Evolutionary conservation across 2,329 filamentous ascomycete genomes (phyloP).

Genomic region (Penicillium oxalicum): DNA sequence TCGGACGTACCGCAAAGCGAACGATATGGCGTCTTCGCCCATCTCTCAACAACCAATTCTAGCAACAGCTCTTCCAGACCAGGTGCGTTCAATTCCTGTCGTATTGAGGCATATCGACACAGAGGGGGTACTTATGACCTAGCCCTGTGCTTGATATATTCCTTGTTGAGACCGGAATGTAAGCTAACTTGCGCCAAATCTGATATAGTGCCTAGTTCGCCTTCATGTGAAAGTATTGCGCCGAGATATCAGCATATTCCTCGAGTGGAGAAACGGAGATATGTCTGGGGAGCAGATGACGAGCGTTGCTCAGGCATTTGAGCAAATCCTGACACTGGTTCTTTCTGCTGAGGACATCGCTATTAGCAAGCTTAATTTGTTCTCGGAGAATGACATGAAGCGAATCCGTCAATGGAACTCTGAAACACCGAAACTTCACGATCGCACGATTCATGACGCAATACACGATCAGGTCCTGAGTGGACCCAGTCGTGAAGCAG

Average conservation of each 20-base stretch:
- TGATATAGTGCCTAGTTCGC: constrained; percentile 29
- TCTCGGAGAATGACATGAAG: constrained; percentile 51
- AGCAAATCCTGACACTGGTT: constrained; percentile 46
- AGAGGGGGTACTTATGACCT: no score
- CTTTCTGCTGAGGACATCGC: constrained; percentile 39
- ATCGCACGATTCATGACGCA: constrained; percentile 36
- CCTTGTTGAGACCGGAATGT: no score
- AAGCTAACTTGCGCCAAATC: background rate
- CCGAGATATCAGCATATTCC: constrained; percentile 31
- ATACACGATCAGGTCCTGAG: constrained; percentile 35
- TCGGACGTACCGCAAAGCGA: constrained; percentile 24
- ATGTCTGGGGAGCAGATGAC: constrained; percentile 34
- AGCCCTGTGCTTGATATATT: no score
- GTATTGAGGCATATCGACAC: background rate
- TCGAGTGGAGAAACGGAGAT: constrained; percentile 36
- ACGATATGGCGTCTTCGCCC: constrained; percentile 10
- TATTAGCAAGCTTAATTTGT: constrained; percentile 47
- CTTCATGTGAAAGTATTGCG: constrained; percentile 33
- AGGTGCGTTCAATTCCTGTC: constrained; percentile 21
- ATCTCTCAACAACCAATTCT: constrained; percentile 19
- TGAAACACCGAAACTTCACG: constrained; percentile 35
- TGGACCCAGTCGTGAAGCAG: constrained; percentile 27
- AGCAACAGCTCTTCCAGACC: constrained; percentile 27
- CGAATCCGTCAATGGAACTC: constrained; percentile 52
- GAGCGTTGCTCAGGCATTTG: constrained; percentile 50